phyloP scores from a whole-genome alignment of 1,284 basidiomycete species.

The Gomphus sp. region DNA sequence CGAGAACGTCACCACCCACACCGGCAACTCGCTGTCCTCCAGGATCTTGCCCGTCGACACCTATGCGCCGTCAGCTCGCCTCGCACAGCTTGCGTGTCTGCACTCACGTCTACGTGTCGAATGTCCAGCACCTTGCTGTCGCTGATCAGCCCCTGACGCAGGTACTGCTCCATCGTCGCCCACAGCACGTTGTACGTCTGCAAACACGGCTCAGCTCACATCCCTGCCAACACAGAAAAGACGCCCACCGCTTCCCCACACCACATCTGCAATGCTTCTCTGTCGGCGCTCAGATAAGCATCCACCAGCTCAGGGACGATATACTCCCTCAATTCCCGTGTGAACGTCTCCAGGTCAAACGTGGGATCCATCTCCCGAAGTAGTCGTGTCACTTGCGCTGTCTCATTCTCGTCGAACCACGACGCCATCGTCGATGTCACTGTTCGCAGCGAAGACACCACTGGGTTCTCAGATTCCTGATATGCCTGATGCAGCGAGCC shows the following conservation, averaged over 20 bases:
- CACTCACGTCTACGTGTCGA: conserved; percentile 82
- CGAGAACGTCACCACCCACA: conserved; percentile 89
- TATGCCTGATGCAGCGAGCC: conserved; percentile 62
- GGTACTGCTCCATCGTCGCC: conserved; percentile 95
- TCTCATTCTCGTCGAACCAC: conserved; percentile 97
- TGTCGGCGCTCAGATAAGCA: conserved; percentile 86
- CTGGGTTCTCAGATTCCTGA: conserved; percentile 90
- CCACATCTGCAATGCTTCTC: conserved; percentile 83
- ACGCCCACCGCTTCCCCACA: conserved; percentile 86
- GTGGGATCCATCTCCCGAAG: conserved; percentile 84
- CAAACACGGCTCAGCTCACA: not conserved
- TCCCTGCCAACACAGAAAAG: not conserved
- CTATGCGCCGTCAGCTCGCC: conserved; percentile 25
- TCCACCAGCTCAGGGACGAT: conserved; percentile 98
- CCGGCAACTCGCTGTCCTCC: conserved; percentile 77
- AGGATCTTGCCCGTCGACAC: conserved; percentile 77
- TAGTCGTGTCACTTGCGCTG: conserved; percentile 82
- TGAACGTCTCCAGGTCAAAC: conserved; percentile 83
- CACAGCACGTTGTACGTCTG: conserved; percentile 95
- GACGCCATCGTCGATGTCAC: conserved; percentile 82
- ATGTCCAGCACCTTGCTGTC: conserved; percentile 93
- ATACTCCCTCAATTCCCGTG: conserved; percentile 90
- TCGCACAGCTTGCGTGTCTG: not conserved
- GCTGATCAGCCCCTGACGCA: conserved; percentile 81
- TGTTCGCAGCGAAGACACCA: conserved; percentile 73